Evolutionary conservation across 768 basidiomycete genomes (phyloP).

Genomic region (Mycena albidolilacea): DNA sequence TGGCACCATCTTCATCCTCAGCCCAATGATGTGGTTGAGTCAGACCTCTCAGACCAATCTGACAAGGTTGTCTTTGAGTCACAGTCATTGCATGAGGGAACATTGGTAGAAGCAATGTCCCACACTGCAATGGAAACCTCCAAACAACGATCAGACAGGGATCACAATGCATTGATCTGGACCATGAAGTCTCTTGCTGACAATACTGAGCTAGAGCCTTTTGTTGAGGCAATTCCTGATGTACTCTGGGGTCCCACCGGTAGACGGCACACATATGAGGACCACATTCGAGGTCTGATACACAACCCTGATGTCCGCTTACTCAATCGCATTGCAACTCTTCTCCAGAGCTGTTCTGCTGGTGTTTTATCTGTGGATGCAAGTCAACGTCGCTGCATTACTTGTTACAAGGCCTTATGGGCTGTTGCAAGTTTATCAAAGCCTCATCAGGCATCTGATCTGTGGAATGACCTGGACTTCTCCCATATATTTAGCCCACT

Average conservation of each 20-base stretch:
- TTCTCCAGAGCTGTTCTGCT: not conserved
- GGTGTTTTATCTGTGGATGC: not conserved
- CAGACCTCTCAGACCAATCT: not conserved
- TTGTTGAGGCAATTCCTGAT: not conserved
- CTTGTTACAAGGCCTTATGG: not conserved
- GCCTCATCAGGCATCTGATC: not conserved
- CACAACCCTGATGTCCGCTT: not conserved
- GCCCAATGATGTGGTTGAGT: not conserved
- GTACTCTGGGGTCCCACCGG: not conserved
- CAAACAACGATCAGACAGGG: not conserved
- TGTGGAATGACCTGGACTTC: not conserved
- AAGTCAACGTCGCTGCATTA: not conserved
- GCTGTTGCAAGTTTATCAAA: not conserved
- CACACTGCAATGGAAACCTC: not conserved
- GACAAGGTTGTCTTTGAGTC: not conserved
- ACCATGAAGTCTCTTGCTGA: slow-evolving; percentile 2
- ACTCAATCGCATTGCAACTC: not conserved
- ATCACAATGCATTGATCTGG: not conserved
- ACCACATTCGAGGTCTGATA: not conserved
- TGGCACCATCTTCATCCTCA: not conserved
- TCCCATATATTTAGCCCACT: not conserved
- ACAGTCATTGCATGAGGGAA: not conserved
- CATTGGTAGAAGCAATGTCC: slow-evolving; percentile 1
- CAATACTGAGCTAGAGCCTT: not conserved
- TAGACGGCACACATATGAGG: not conserved